Evolutionary conservation across 352 stramenopile species (phyloP), one percentile per base, ranked within the genome.

Genomic region (Thalassiosira livingstoniorum): DNA sequence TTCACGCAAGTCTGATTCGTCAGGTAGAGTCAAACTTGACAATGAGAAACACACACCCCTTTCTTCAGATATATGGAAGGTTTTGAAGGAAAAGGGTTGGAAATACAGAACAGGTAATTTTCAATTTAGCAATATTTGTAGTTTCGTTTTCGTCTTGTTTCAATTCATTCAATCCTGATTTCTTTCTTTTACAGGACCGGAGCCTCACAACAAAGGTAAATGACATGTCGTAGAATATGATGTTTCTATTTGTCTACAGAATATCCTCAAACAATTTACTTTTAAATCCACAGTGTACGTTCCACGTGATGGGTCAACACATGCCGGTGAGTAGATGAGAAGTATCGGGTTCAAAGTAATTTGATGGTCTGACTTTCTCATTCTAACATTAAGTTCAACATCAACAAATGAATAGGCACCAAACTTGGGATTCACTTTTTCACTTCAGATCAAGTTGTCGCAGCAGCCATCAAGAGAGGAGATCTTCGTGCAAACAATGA

Each of bases 341-440:
- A n/a, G n/a, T n/a, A n/a, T n/a, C n/a, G n/a, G n/a, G n/a, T n/a
- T n/a, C n/a, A n/a, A n/a, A n/a, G n/a, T n/a, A n/a, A n/a, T n/a
- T n/a, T n/a, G n/a, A n/a, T n/a, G n/a, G n/a, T n/a, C n/a, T n/a
- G n/a, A n/a, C n/a, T n/a, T n/a, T n/a, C n/a, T n/a, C n/a, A n/a
- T n/a, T n/a, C n/a, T n/a, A n/a, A n/a, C n/a, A n/a, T n/a, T n/a
- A n/a, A n/a, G n/a, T n/a, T n/a, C n/a, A n/a, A n/a, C n/a, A n/a
- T n/a, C n/a, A n/a, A n/a, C n/a, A n/a, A n/a, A n/a, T n/a, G n/a
- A n/a, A n/a, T n/a, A 29, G 81, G 81, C 21, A 77, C 70, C 27
- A 29, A 75, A 27, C 39, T 82, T 45, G 81, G 81, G 13, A 84
- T 87, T 45, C 81, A 87, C 57, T 87, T 87, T 51, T 87, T 80